Percentiles rank a stretch among this genome's conserved stretches.
phyloP scores from a whole-genome alignment of 2,329 filamentous ascomycete species.

The Didymellaceae sp. region DNA sequence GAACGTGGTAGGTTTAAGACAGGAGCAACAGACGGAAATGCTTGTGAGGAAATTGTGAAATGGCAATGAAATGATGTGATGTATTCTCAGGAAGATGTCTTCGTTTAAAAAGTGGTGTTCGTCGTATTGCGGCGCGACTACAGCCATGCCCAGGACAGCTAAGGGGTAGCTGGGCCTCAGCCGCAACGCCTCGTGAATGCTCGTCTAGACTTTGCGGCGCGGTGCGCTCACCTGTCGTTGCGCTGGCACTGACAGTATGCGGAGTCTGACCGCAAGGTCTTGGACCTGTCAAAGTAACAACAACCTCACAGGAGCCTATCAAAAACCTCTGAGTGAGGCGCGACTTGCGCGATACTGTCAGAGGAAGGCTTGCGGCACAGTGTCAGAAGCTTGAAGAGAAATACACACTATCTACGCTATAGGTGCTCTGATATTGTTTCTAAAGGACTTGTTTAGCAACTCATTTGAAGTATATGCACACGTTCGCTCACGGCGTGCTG shows the following conservation, averaged over 20 bases:
- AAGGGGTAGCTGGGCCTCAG: slow-evolving; percentile 13
- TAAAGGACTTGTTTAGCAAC: background rate
- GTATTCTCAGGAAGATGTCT: background rate
- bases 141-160: background rate
- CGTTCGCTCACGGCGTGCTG: slow-evolving; percentile 6
- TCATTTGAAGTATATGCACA: too few species aligned
- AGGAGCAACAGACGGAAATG: too few species aligned
- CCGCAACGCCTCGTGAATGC: slow-evolving; percentile 15
- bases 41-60: background rate
- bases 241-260: slow-evolving; percentile 1
- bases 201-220: background rate
- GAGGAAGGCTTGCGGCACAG: slow-evolving; percentile 10
- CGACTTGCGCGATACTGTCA: background rate
- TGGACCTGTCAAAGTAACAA: background rate
- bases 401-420: background rate
- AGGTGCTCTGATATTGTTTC: background rate
- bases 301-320: background rate
- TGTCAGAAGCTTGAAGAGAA: slow-evolving; percentile 5
- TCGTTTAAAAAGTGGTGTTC: background rate
- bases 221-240: slow-evolving; percentile 4
- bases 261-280: slow-evolving; percentile 2
- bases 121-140: slow-evolving; percentile 8
- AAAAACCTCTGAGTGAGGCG: background rate
- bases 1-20: too few species aligned
- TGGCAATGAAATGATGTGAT: background rate